Evolutionary conservation across 345 rosid genomes (phyloP), one percentile per base, ranked within the genome.

Genomic region (Moricandia moricandioides): DNA sequence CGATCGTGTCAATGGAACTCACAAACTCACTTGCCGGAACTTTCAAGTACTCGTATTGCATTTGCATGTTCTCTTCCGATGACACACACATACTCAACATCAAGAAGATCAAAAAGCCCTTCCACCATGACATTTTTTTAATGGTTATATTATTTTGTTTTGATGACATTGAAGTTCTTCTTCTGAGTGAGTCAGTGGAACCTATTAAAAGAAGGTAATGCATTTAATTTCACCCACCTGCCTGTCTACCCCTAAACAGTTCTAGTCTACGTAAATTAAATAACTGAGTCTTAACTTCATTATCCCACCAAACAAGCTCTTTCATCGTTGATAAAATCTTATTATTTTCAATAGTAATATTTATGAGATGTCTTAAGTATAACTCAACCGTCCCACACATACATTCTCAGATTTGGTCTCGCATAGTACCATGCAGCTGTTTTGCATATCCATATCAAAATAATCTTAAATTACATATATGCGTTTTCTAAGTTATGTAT

Each of bases 1-100:
- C 68, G 8, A 83, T 61, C 14, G 21, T 67, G 76, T 40, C 27
- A 61, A 89, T 57, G 9, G 92, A 86, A 40, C 82, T 68, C 14
- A 81, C 35, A 62, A 89, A 89, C 45, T 82, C 83, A 14, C 76
- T 61, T 0, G 81, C 39, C 0, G 92, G 84, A 21, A 87, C 90
- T 40, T 74, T 84, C 73, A 89, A 75, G 75, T 79, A 82, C 3
- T 74, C 82, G 3, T 43, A 78, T 7, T 43, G 58, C 54, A 60
- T 7, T 11, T 55, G 64, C 54, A 67, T 10, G 9, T 68, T 67
- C 16, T 60, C 55, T 33, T 72, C 78, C 6, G 77, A 54, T 35
- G 81, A 72, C 30, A 73, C 74, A 68, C 78, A 55, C 65, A 67
- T 3, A 14, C 56, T 27, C 39, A 71, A 30, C 61, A 67, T 52